A percentile compares a stretch with the other conserved stretches of the same genome.
These are phyloP conservation scores for Cavenderia fasciculata DNA, from an alignment of 78 protist genomes.

Conservation along the genomic window DNA sequence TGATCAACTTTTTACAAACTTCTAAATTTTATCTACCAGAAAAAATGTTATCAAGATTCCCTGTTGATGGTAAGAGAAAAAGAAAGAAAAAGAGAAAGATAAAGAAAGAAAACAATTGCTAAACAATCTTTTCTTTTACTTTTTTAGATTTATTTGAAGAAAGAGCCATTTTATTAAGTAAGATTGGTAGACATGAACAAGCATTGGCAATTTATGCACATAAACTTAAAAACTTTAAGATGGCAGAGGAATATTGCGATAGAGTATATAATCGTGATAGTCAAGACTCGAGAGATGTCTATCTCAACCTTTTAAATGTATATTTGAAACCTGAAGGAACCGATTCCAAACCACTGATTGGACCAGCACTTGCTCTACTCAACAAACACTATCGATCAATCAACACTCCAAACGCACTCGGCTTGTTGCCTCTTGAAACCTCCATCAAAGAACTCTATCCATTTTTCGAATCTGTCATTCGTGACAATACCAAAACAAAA, in stretches of 20 bases:
- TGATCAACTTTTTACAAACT: slow-evolving; percentile 65
- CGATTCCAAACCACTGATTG: slow-evolving; percentile 36
- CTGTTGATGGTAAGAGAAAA: slow-evolving; percentile 18
- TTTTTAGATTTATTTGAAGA: slow-evolving; percentile 68
- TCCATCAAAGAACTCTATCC: slow-evolving; percentile 73
- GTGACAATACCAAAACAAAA: slow-evolving; percentile 67
- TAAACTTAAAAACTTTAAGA: slow-evolving; percentile 39
- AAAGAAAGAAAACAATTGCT: not conserved
- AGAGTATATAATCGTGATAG: slow-evolving; percentile 60
- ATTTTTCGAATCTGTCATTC: slow-evolving; percentile 73
- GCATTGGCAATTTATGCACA: slow-evolving; percentile 81
- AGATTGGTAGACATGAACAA: slow-evolving; percentile 82
- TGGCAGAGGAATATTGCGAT: slow-evolving; percentile 84
- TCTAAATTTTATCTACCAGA: slow-evolving; percentile 84
- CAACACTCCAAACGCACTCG: slow-evolving; percentile 67
- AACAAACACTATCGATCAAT: slow-evolving; percentile 76
- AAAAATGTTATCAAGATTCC: slow-evolving; percentile 74
- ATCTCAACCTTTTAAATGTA: slow-evolving; percentile 74
- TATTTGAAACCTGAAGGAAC: slow-evolving; percentile 68
- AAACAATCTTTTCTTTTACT: not conserved
- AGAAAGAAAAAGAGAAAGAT: not conserved
- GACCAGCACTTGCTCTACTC: slow-evolving; percentile 75
- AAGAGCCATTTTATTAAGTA: slow-evolving; percentile 70
- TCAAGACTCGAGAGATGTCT: slow-evolving; percentile 78
- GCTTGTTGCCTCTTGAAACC: slow-evolving; percentile 34